Evolutionary conservation across 2,329 filamentous ascomycete genomes (phyloP), one percentile per base, ranked within the genome.

Genomic region (Claviceps humidiphila): DNA sequence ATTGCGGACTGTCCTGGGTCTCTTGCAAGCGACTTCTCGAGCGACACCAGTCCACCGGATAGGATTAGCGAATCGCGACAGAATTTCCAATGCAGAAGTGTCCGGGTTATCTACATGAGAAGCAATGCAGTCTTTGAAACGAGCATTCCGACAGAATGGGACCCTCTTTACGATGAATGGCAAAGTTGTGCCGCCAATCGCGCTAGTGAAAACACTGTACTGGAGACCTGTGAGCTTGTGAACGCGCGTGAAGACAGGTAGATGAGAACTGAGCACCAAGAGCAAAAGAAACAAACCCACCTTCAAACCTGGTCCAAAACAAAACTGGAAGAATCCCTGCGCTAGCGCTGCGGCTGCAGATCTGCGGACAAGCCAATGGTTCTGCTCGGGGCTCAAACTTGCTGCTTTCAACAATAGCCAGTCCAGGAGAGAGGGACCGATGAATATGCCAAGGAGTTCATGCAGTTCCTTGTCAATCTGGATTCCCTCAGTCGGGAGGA

Each of bases 251-350:
- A 30, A 30, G 2, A 30, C 7, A 30, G 2, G 26, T 30, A 3
- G 14, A 1, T 6, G 17, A 24, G 43, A 24, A 34, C 42, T 13
- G 9, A 13, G 16, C 16, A 11, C 14, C 24, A 4, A n/a, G 17
- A n/a, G 11, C 11, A 2, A 45, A 44, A 30, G 37, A 1, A 22
- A 22, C 2, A 39, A 8, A 26, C 13, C 20, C 26, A 49, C 39
- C 30, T 30, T 48, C 50, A 24, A 43, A 26, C 47, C 24, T 46
- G 37, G 1, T 22, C 26, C 1, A 7, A 26, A 2, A 26, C 0
- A 8, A 37, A 60, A 47, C 30, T 53, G 24, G 46, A 54, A 58
- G 49, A 51, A 54, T 41, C 57, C 17, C 17, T 20, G 17, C 17
- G 17, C 17, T 20, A 20, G 17, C 17, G 17, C 17, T 20, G 17